Conservation (phyloP, 192 early-diverging fungal species). For the Allomyces macrogynus region DNA sequence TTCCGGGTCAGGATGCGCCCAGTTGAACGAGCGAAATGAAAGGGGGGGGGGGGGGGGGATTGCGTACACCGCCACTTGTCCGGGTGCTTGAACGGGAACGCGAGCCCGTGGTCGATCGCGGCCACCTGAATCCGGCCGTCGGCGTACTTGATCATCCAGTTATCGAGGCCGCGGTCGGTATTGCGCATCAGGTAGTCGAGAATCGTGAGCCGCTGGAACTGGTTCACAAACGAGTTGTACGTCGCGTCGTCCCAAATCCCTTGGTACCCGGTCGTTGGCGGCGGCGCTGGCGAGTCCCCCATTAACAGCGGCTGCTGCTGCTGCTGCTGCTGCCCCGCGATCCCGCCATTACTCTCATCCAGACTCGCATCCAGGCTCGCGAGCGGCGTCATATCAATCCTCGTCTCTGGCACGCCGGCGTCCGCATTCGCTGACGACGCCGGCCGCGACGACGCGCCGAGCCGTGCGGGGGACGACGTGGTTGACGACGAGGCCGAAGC, state of each 20-base stretch:
- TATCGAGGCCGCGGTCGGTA: constrained; percentile 50
- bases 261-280: neutral
- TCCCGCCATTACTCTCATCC: constrained; percentile 1
- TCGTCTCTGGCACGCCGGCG: too few relatives aligned
- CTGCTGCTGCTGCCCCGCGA: neutral
- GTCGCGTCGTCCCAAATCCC: neutral
- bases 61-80: constrained; percentile 45
- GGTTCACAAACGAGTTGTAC: constrained; percentile 23
- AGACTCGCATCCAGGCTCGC: too few relatives aligned
- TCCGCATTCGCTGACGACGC: neutral
- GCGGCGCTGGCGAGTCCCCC: constrained; percentile 5
- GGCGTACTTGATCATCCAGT: constrained; percentile 75
- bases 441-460: neutral
- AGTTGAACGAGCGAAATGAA: too few relatives aligned
- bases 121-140: constrained; percentile 40
- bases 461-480: constrained; percentile 3
- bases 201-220: constrained; percentile 65
- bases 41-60: too few relatives aligned
- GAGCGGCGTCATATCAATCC: too few relatives aligned
- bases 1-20: too few relatives aligned
- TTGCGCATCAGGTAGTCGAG: constrained; percentile 82
- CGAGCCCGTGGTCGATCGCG: constrained; percentile 85
- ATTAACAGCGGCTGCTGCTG: constrained; percentile 1
- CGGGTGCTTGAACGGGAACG: constrained; percentile 82
- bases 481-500: neutral